Percentiles rank a stretch among this genome's conserved stretches.
phyloP scores from a whole-genome alignment of 208 protist genomes.

The Leishmania martiniquensis region DNA sequence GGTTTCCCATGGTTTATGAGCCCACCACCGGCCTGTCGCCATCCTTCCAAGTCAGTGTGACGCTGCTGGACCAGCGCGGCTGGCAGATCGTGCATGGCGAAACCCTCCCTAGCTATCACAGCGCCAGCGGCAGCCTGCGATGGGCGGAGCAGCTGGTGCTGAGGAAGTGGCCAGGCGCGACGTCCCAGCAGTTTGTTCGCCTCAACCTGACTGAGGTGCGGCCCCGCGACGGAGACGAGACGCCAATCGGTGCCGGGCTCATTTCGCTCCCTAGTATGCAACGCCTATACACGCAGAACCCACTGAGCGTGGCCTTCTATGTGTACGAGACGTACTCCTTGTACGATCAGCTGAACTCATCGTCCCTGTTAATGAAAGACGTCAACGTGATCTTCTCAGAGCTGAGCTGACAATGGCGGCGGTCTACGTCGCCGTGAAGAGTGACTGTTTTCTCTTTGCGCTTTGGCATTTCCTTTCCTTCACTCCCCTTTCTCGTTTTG shows the following conservation, averaged over 20 bases:
- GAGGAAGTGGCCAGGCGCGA: slow-evolving; percentile 86
- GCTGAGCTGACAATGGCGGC: slow-evolving; percentile 30
- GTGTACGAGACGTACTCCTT: slow-evolving; percentile 92
- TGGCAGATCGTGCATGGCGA: slow-evolving; percentile 85
- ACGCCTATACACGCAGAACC: slow-evolving; percentile 55
- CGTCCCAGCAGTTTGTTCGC: slow-evolving; percentile 82
- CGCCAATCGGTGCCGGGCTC: slow-evolving; percentile 83
- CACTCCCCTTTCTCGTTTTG: background rate
- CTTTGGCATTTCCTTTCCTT: background rate
- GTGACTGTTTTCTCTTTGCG: too few species aligned
- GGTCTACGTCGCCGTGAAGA: background rate
- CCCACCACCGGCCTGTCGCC: slow-evolving; percentile 70
- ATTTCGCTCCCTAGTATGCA: slow-evolving; percentile 79
- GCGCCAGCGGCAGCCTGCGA: slow-evolving; percentile 80
- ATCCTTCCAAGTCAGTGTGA: slow-evolving; percentile 86
- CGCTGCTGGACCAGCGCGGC: slow-evolving; percentile 83
- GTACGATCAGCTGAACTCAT: slow-evolving; percentile 85
- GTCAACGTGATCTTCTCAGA: slow-evolving; percentile 82
- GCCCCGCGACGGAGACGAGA: slow-evolving; percentile 80
- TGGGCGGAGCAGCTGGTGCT: slow-evolving; percentile 86
- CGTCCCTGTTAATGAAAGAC: slow-evolving; percentile 85
- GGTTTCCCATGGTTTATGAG: slow-evolving; percentile 89
- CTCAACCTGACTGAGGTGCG: slow-evolving; percentile 89
- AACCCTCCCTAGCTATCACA: slow-evolving; percentile 85
- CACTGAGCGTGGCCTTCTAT: slow-evolving; percentile 84